Evolutionary conservation across 768 basidiomycete genomes (phyloP), one percentile per base, ranked within the genome.

Genomic region (Phanerochaete carnosa): DNA sequence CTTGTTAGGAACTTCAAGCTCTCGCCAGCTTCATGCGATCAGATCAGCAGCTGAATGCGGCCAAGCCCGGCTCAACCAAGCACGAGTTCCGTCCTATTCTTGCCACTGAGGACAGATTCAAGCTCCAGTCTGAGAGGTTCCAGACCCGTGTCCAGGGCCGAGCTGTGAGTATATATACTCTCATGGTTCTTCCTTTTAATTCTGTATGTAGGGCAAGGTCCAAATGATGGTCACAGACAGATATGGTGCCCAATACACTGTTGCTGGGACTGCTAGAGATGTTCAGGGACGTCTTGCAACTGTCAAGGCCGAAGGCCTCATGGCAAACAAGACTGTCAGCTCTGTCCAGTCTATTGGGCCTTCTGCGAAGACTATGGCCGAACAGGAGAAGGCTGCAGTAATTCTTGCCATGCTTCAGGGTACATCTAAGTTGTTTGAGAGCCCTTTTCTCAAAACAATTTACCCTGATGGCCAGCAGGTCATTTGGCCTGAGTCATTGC

Each of bases 361-460:
- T 33, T 86, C 81, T 43, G 79, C 74, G 39, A 82, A 81, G 1
- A 91, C 89, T 3, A 68, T 65, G 23, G 87, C 90, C 28, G 88
- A 90, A 62, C 70, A 71, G 3, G 75, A 79, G 49, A 79, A 73
- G 26, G 61, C 66, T 3, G 52, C 64, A 11, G 45, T 69, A 15
- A 62, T 79, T 9, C 69, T 79, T 1, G 59, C 64, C 49, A 62
- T 70, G 29, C 68, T 81, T 16, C 80, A 80, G 55, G 76, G 76
- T 4, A 50, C 30, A 4, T 57, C 67, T 8, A 59, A 64, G 32
- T 28, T 73, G 52, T 66, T 67, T 37, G 62, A 75, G 25, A 76
- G 70, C 45, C 74, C 77, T 52, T 80, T 79, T 72, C 64, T 77
- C 22, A 63, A 71, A 15, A 68, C 69, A 46, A 74, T 80, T 51